Base-by-base conservation (phyloP, 192 early-diverging fungal genomes). In the Coemansia sp. region DNA sequence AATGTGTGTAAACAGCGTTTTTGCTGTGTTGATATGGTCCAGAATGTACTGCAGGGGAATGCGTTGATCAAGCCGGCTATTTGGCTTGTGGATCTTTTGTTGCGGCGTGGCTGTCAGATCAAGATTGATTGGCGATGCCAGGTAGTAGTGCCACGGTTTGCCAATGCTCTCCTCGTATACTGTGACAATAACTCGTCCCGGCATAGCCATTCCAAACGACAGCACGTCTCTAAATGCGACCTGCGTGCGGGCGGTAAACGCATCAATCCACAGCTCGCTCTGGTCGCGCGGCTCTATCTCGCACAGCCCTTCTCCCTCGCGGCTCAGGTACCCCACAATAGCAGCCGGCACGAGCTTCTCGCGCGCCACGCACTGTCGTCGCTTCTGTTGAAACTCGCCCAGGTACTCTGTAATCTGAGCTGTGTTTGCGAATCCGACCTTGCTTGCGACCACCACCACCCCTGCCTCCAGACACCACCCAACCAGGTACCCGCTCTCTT, bases 241-340 rank as follows among this genome's bases (percentile, higher is more conserved):
- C 56, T 72, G 76, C 4, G 69, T 72, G 31, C 76, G 76, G 0
- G 76, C 69, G 9, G 76, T 79, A 30, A 79, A 79, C 5, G 65
- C 76, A 22, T 68, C 65, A 18, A 79, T 45, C 76, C 76, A 79
- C n/a, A 72, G 27, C n/a, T 42, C 43, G 58, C 69, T 65, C n/a
- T 52, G 44, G 22, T 71, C 76, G 47, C 76, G 69, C 18, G 51
- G 65, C 16, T 69, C 76, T 4, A 65, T 66, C 52, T 79, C 76
- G 46, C 69, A 79, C 33, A 79, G 63, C 2, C 76, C 76, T 45
- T 79, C 76, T 38, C 69, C 62, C 24, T 79, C 76, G n/a, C 76
- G 69, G 47, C 76, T 79, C 54, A 79, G 53, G 38, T 79, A 79
- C 18, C 76, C 76, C 8, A 79, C 58, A 16, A 79, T 62, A 6